Base-by-base conservation (phyloP, 164 flowering plant genomes). In the Aristolochia contorta region DNA sequence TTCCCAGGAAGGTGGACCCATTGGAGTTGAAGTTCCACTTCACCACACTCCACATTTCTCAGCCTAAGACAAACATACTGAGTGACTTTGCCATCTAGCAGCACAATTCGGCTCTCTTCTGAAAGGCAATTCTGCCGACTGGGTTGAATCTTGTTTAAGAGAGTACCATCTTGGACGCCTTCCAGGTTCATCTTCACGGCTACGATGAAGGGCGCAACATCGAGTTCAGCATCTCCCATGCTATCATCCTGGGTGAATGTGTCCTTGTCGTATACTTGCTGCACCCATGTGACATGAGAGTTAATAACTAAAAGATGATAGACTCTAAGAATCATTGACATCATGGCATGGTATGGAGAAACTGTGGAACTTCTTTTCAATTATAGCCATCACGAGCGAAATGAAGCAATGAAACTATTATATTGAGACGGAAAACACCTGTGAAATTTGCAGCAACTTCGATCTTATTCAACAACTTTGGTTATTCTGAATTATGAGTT, bases 221-320 rank as follows among this genome's bases (percentile, higher is more conserved):
- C 79, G 19, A 89, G 75, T 54, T 82, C 88, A 5, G 90, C 88
- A 20, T 83, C 87, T 16, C 96, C 96, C 93, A 89, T 89, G 65
- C 69, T 75, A 74, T 89, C 96, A 64, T 89, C 95, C 9, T 45
- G 60, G 47, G 64, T 72, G 74, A 89, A 85, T 19, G 67, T 76
- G 65, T 89, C 93, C 37, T 62, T 66, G 73, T 89, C 96, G 45
- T 75, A 89, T 12, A 89, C 93, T 20, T 25, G 13, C 96, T 89
- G 86, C 68, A 73, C 52, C 41, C 18, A 63, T 12, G 51, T 53
- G 6, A n/a, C 19, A 50, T n/a, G 30, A 27, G 16, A 30, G 37
- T 57, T 18, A 56, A 25, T 63, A 23, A 20, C 30, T 27, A 27
- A 27, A 27, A 27, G 30, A 27, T 27, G 30, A 27, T 27, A 27